phyloP scores from a whole-genome alignment of 306 rosid species.

The Gillenia trifoliata region DNA sequence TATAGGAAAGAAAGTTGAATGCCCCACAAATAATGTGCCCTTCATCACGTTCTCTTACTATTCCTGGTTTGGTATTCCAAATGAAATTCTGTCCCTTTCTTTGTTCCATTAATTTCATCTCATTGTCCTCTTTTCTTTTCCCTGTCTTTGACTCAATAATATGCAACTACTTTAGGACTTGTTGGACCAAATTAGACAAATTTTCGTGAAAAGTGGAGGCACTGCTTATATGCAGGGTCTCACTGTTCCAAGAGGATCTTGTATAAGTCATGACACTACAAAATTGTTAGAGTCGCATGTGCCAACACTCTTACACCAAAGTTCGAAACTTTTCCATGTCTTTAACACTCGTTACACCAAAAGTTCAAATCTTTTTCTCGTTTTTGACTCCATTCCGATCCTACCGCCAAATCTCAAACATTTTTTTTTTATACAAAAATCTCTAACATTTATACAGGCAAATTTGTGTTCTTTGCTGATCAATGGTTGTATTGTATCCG shows the following conservation, averaged over 20 bases:
- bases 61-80: background rate
- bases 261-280: background rate
- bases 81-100: background rate
- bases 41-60: background rate
- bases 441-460: background rate
- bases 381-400: background rate
- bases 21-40: conserved; percentile 2
- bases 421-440: too few species aligned
- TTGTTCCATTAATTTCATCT: background rate
- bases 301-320: too few species aligned
- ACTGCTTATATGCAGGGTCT: background rate
- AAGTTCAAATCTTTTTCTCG: too few species aligned
- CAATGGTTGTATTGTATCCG: background rate
- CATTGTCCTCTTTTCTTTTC: background rate
- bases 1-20: background rate
- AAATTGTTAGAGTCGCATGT: too few species aligned
- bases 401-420: background rate
- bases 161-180: conserved; percentile 8
- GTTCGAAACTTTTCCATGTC: too few species aligned
- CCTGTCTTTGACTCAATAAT: background rate
- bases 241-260: background rate
- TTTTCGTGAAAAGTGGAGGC: background rate
- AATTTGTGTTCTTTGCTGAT: too few species aligned
- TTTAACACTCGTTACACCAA: too few species aligned
- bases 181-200: background rate